A percentile compares a stretch with the other conserved stretches of the same genome.
phyloP scores from a whole-genome alignment of 1,284 basidiomycete genomes.

The Tremellales sp. region DNA sequence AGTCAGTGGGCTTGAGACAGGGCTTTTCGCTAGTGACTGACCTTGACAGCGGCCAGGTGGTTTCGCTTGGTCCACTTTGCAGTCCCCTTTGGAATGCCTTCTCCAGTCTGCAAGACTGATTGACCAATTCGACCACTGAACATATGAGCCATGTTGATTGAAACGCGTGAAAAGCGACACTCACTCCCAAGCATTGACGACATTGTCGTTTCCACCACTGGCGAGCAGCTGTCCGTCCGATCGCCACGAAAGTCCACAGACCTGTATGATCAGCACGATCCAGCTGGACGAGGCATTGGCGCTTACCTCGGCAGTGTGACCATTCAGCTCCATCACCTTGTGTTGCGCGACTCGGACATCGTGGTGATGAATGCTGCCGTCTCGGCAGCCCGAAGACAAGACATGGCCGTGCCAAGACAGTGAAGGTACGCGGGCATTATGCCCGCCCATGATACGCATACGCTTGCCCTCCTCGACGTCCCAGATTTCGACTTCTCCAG shows the following conservation, averaged over 20 bases:
- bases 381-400: slow-evolving; percentile 79
- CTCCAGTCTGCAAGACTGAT: slow-evolving; percentile 40
- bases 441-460: slow-evolving; percentile 81
- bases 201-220: slow-evolving; percentile 92
- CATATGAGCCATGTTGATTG: slow-evolving; percentile 4
- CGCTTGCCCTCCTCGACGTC: slow-evolving; percentile 77
- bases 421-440: slow-evolving; percentile 69
- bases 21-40: slow-evolving; percentile 35
- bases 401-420: slow-evolving; percentile 83
- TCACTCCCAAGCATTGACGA: slow-evolving; percentile 91
- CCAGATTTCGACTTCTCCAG: slow-evolving; percentile 92
- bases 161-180: slow-evolving; percentile 9
- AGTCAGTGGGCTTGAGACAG: slow-evolving; percentile 7
- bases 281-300: neutral
- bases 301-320: slow-evolving; percentile 89
- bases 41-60: slow-evolving; percentile 92
- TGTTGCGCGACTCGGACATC: slow-evolving; percentile 83
- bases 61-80: slow-evolving; percentile 90
- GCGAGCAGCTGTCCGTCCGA: slow-evolving; percentile 81
- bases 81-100: slow-evolving; percentile 57
- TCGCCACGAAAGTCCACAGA: slow-evolving; percentile 60
- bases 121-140: slow-evolving; percentile 56
- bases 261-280: slow-evolving; percentile 8
- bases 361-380: slow-evolving; percentile 90
- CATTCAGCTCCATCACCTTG: slow-evolving; percentile 81